A percentile compares a stretch with the other conserved stretches of the same genome.
phyloP scores from a whole-genome alignment of 768 basidiomycete genomes.

The Lactarius pseudohatsudake region DNA sequence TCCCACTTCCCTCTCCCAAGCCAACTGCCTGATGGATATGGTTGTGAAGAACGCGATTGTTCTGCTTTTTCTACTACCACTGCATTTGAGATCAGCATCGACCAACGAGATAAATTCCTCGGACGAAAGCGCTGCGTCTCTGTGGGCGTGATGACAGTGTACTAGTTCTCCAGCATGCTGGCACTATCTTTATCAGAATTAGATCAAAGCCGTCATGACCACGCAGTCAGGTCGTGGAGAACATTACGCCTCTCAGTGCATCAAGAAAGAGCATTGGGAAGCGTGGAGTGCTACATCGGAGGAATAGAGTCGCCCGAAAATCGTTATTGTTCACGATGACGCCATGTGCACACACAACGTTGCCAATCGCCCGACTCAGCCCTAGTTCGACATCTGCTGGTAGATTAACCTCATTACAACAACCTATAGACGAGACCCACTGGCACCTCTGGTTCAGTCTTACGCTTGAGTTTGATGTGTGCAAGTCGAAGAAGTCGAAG shows the following conservation, averaged over 20 bases:
- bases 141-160: background rate
- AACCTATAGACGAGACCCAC: background rate
- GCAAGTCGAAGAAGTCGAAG: too few species aligned
- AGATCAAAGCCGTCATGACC: too few species aligned
- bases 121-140: background rate
- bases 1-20: background rate
- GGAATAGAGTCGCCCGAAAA: background rate
- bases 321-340: too few species aligned
- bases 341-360: background rate
- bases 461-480: too few species aligned
- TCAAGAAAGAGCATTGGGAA: background rate
- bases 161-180: background rate
- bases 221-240: background rate
- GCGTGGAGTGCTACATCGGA: too few species aligned
- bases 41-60: background rate
- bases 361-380: background rate
- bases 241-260: background rate
- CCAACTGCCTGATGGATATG: background rate
- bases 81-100: background rate
- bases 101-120: background rate
- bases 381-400: background rate
- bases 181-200: background rate
- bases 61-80: background rate
- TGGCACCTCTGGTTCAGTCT: too few species aligned
- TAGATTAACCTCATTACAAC: too few species aligned